These are phyloP conservation scores for Handroanthus guayacan DNA, from an alignment of 257 asterid genomes.

Conservation along the genomic window DNA sequence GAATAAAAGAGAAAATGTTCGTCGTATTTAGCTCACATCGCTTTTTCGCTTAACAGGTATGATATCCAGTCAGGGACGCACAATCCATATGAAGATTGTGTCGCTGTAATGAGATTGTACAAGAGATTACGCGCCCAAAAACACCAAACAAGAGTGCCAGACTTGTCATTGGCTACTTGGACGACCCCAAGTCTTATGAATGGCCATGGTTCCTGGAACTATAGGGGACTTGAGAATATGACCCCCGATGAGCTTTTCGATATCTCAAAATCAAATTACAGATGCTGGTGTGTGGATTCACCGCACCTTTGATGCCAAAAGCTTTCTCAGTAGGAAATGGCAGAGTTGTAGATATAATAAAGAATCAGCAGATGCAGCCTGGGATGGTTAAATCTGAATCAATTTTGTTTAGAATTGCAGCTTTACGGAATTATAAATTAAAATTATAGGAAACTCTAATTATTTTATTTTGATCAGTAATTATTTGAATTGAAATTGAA, in stretches of 20 bases:
- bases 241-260: conserved; percentile 52
- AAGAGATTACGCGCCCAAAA: conserved; percentile 53
- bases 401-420: background rate
- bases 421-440: background rate
- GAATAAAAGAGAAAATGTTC: background rate
- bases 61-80: conserved; percentile 55
- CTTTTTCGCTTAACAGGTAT: conserved; percentile 44
- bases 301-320: background rate
- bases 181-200: conserved; percentile 6
- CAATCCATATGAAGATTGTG: conserved; percentile 61
- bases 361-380: background rate
- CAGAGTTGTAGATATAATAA: background rate
- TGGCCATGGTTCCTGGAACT: conserved; percentile 36
- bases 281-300: conserved; percentile 67
- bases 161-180: conserved; percentile 26
- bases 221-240: conserved; percentile 45
- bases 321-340: background rate
- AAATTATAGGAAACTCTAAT: background rate
- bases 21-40: background rate
- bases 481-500: background rate
- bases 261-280: conserved; percentile 55
- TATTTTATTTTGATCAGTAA: background rate
- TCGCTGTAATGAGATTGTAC: conserved; percentile 58
- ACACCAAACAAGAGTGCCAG: conserved; percentile 42
- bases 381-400: background rate